Evolutionary conservation across 2,329 filamentous ascomycete genomes (phyloP).

Genomic region (Xylaria sp.): DNA sequence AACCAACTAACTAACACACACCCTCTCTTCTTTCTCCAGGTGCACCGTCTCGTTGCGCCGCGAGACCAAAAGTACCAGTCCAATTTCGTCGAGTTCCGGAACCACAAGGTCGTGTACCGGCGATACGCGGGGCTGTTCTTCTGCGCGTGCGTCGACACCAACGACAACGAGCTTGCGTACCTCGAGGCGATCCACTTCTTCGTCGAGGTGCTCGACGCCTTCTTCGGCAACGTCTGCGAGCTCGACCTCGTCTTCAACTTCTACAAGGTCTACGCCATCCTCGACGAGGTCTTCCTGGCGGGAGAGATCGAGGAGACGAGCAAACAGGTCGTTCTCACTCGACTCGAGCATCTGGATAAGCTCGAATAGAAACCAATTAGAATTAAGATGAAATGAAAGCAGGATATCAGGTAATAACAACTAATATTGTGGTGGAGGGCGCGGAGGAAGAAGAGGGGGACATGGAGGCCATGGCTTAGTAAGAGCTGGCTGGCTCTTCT

Average conservation of each 20-base stretch:
- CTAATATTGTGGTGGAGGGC: too few species aligned
- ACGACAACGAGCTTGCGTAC: conserved; percentile 97
- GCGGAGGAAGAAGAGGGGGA: not conserved
- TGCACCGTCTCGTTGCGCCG: conserved; percentile 95
- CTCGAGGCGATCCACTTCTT: conserved; percentile 99
- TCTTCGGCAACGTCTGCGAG: conserved; percentile 99
- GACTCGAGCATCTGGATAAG: conserved; percentile 95
- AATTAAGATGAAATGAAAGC: not conserved
- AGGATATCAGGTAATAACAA: too few species aligned
- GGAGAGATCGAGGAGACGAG: conserved; percentile 99
- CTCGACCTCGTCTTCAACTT: conserved; percentile 87
- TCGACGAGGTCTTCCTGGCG: conserved; percentile 96
- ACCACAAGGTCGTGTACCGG: conserved; percentile 96
- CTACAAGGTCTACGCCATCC: conserved; percentile 93
- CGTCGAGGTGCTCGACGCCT: conserved; percentile 96
- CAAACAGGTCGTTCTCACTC: conserved; percentile 94
- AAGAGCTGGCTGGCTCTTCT: not conserved
- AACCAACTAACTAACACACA: not conserved
- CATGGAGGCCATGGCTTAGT: not conserved
- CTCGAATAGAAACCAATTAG: conserved; percentile 79
- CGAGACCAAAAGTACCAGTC: conserved; percentile 99
- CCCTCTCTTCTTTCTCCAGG: conserved; percentile 53
- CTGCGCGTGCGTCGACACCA: conserved; percentile 98
- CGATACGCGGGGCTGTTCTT: conserved; percentile 98
- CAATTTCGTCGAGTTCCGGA: conserved; percentile 97